phyloP scores from a whole-genome alignment of 148 eudicot genomes.

The Simmondsia chinensis region DNA sequence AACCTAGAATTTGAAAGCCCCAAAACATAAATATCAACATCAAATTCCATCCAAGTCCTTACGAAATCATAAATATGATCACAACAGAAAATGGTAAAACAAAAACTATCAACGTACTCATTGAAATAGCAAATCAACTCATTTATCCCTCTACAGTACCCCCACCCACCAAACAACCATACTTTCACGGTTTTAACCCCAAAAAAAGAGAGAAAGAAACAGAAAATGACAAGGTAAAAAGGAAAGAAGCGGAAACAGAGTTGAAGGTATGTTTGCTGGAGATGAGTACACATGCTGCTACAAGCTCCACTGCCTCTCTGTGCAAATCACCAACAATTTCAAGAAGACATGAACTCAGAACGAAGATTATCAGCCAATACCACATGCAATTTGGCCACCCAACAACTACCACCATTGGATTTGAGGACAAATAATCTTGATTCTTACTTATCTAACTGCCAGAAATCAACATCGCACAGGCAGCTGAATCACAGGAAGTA shows the following conservation, averaged over 20 bases:
- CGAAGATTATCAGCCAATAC: slow-evolving; percentile 11
- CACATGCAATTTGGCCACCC: slow-evolving; percentile 12
- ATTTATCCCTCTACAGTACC: slow-evolving; percentile 39
- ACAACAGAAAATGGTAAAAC: too few relatives aligned
- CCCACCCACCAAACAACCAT: slow-evolving; percentile 22
- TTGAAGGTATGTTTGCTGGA: slow-evolving; percentile 19
- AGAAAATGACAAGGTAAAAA: slow-evolving; percentile 9
- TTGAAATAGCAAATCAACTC: slow-evolving; percentile 18
- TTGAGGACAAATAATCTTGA: slow-evolving; percentile 4
- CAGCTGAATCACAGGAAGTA: slow-evolving; percentile 61
- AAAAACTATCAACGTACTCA: slow-evolving; percentile 18
- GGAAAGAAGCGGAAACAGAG: slow-evolving; percentile 8
- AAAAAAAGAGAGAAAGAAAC: too few relatives aligned
- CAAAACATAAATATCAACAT: too few relatives aligned
- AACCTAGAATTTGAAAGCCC: too few relatives aligned
- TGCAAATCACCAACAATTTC: slow-evolving; percentile 11
- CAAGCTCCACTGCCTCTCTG: slow-evolving; percentile 22
- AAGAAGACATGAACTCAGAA: slow-evolving; percentile 20
- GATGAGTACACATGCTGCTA: slow-evolving; percentile 25
- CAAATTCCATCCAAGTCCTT: too few relatives aligned
- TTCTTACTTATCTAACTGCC: slow-evolving; percentile 9
- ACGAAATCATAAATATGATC: too few relatives aligned
- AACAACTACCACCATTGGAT: slow-evolving; percentile 14
- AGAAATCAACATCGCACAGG: slow-evolving; percentile 9
- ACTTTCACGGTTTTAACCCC: slow-evolving; percentile 22